A percentile compares a stretch with the other conserved stretches of the same genome.
phyloP scores from a whole-genome alignment of 352 stramenopile species.

The Pythium aquatile region DNA sequence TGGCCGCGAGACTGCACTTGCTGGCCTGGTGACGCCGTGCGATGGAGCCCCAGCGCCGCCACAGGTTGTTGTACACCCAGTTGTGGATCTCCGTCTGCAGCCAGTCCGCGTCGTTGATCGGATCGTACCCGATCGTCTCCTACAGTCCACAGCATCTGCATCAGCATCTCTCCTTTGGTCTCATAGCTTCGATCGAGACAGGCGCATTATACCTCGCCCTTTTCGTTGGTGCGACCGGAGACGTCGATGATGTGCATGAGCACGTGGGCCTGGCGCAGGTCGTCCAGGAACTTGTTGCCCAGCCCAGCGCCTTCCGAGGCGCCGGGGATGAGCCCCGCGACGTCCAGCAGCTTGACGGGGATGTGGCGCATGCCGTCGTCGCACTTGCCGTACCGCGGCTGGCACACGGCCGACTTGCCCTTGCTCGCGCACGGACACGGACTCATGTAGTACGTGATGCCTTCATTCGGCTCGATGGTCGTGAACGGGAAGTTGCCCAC shows the following conservation, averaged over 20 bases:
- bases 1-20: slow-evolving; percentile 64
- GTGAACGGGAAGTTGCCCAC: slow-evolving; percentile 89
- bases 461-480: slow-evolving; percentile 89
- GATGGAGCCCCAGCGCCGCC: slow-evolving; percentile 81
- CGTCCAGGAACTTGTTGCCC: slow-evolving; percentile 98
- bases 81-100: slow-evolving; percentile 83
- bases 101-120: slow-evolving; percentile 89
- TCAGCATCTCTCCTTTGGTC: too few relatives aligned
- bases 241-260: slow-evolving; percentile 91
- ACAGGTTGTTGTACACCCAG: slow-evolving; percentile 90
- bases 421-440: slow-evolving; percentile 71
- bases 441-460: slow-evolving; percentile 88
- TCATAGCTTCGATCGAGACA: too few relatives aligned
- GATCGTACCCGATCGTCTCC: slow-evolving; percentile 84
- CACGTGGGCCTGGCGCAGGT: slow-evolving; percentile 85
- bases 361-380: slow-evolving; percentile 73
- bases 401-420: slow-evolving; percentile 58
- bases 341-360: slow-evolving; percentile 82
- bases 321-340: slow-evolving; percentile 77
- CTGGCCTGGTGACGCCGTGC: slow-evolving; percentile 68
- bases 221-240: slow-evolving; percentile 88
- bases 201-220: slow-evolving; percentile 44
- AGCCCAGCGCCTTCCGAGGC: slow-evolving; percentile 92
- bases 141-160: slow-evolving; percentile 17
- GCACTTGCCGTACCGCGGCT: slow-evolving; percentile 78